Evolutionary conservation across 2,329 filamentous ascomycete species (phyloP).

Genomic region (Pseudocercospora musae): DNA sequence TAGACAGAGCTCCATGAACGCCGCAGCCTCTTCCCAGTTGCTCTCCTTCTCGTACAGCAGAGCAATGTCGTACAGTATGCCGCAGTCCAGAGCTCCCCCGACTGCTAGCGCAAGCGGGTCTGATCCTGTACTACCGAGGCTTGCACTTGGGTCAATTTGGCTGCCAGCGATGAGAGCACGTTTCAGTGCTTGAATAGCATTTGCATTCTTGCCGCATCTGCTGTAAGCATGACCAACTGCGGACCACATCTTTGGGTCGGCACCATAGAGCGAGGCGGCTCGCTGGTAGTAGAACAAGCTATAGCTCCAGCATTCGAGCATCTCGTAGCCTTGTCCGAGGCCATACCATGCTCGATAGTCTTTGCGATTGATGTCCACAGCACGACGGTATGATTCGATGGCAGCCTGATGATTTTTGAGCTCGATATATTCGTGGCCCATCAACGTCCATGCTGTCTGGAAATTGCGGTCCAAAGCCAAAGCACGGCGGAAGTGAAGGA

Average conservation of each 20-base stretch:
- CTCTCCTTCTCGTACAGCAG: conserved; percentile 78
- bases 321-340: conserved; percentile 92
- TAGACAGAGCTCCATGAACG: conserved; percentile 94
- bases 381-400: conserved; percentile 92
- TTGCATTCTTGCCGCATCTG: conserved; percentile 80
- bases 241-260: conserved; percentile 99
- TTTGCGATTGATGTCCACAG: conserved; percentile 91
- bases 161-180: conserved; percentile 84
- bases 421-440: conserved; percentile 98
- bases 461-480: conserved; percentile 86
- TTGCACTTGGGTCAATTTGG: conserved; percentile 66
- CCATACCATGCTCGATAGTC: conserved; percentile 99
- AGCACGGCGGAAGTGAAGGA: conserved; percentile 94
- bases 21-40: conserved; percentile 74
- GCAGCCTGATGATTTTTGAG: conserved; percentile 98
- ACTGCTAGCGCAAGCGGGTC: conserved; percentile 47
- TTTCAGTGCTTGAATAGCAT: conserved; percentile 93
- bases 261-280: conserved; percentile 85
- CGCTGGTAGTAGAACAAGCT: conserved; percentile 97
- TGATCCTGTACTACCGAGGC: conserved; percentile 42
- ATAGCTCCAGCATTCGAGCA: conserved; percentile 97
- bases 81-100: conserved; percentile 72
- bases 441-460: conserved; percentile 93
- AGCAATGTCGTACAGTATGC: conserved; percentile 86
- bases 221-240: conserved; percentile 89